Conservation (phyloP, 768 basidiomycete species). For the Boletus tomentosulus region DNA sequence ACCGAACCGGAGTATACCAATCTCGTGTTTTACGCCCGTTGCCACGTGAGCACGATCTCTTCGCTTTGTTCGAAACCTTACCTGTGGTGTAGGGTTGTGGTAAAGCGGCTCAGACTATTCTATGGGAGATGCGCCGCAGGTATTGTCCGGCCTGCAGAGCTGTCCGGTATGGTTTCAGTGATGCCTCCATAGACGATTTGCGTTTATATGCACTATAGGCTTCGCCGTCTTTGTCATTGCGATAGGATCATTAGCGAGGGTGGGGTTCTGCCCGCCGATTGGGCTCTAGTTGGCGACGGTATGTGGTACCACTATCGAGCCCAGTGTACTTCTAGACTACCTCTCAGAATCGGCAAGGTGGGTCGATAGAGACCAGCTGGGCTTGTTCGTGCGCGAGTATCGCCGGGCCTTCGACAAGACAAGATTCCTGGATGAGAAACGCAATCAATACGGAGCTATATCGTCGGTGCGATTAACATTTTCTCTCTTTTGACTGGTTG, state of each 20-base stretch:
- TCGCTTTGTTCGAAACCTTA: neutral
- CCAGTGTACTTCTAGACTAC: neutral
- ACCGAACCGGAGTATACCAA: slow-evolving; percentile 43
- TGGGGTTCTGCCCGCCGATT: slow-evolving; percentile 1
- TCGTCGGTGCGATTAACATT: neutral
- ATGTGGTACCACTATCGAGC: neutral
- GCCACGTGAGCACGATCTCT: slow-evolving; percentile 10
- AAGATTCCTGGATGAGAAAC: slow-evolving; percentile 4
- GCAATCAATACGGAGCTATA: neutral
- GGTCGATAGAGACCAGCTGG: slow-evolving; percentile 13
- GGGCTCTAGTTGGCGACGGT: neutral
- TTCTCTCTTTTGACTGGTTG: neutral
- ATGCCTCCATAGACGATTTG: neutral
- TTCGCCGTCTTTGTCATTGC: neutral
- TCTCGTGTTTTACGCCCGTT: slow-evolving; percentile 35
- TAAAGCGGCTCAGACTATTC: slow-evolving; percentile 3
- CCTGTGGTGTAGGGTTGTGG: slow-evolving; percentile 7
- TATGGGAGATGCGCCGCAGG: slow-evolving; percentile 19
- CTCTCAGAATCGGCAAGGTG: neutral
- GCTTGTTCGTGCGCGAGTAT: slow-evolving; percentile 5
- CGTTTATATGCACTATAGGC: slow-evolving; percentile 1
- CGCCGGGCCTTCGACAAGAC: neutral
- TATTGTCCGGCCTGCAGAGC: slow-evolving; percentile 12
- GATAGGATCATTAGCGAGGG: neutral
- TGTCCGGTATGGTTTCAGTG: slow-evolving; percentile 3